Evolutionary conservation across 1,284 basidiomycete genomes (phyloP), one percentile per base, ranked within the genome.

Genomic region (Ustanciosporium gigantosporum): DNA sequence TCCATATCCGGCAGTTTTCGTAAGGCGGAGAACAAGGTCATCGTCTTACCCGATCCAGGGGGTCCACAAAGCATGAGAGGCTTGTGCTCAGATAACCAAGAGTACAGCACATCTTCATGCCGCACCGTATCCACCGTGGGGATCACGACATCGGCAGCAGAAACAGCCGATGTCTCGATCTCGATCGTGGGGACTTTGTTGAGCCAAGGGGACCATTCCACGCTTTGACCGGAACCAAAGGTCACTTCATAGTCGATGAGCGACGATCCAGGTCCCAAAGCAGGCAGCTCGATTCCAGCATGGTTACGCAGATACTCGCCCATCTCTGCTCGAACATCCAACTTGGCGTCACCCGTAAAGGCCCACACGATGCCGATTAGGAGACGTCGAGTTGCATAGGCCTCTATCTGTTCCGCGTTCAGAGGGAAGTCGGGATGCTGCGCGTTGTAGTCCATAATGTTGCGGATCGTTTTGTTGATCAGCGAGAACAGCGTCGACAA

Each of bases 11-110:
- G 92, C 35, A 98, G 84, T 79, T 98, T 98, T 47, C 95, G 87
- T 25, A 99, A 84, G 4, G 96, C 95, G 66, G 91, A 95, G 82
- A 98, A 97, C n/a, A 99, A 82, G 0, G 96, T 98, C 95, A 99
- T 99, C 4, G 95, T 99, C 82, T 99, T 99, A 31, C 95, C 95
- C 20, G 94, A 97, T 74, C 95, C 95, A 6, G 95, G 95, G 71
- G 95, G 95, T 37, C 95, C 95, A 78, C 95, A 99, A 19, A 99
- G 84, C 86, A 99, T 90, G 46, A 99, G 84, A 5, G 95, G 96
- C 78, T 97, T 97, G 81, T 98, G 94, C 78, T 98, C 96, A 0
- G 92, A 93, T 2, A 99, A 82, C 93, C 94, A 98, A 0, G 92
- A 95, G 79, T 98, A 98, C 1, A 99, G 81, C 22, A 99, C 91